Conservation (phyloP, 805 yeast genomes). For the Starmerella asiatica region DNA sequence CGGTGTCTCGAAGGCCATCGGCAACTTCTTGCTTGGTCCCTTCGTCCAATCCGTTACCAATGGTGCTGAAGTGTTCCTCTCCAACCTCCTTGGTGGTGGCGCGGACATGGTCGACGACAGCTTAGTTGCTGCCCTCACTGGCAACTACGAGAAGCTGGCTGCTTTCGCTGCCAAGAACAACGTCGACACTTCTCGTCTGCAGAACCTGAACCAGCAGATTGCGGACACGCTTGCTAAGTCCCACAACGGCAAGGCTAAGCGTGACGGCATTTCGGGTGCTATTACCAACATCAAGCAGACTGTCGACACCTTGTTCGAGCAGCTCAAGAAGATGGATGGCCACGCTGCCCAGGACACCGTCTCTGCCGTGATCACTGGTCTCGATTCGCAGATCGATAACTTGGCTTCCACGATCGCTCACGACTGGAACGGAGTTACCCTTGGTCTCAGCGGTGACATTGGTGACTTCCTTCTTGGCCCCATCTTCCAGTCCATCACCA, state of each 20-base stretch:
- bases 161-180: constrained; percentile 16
- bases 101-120: constrained; percentile 20
- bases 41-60: constrained; percentile 24
- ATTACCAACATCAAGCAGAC: constrained; percentile 17
- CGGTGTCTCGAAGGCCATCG: constrained; percentile 16
- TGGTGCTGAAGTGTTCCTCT: constrained; percentile 23
- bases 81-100: constrained; percentile 21
- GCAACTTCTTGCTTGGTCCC: constrained; percentile 22
- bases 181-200: constrained; percentile 12
- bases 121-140: constrained; percentile 18
- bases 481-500: constrained; percentile 23
- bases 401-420: constrained; percentile 17
- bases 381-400: constrained; percentile 27
- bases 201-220: constrained; percentile 14
- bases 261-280: constrained; percentile 15
- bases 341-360: constrained; percentile 20
- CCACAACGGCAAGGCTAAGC: constrained; percentile 7
- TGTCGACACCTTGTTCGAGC: constrained; percentile 15
- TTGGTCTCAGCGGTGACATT: constrained; percentile 21
- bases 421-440: constrained; percentile 18
- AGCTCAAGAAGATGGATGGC: constrained; percentile 16
- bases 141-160: constrained; percentile 17
- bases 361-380: constrained; percentile 23
- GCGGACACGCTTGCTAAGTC: constrained; percentile 9
- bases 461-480: constrained; percentile 22